Conservation (phyloP, 176 grass and related monocot species). For the Lolium multiflorum region DNA sequence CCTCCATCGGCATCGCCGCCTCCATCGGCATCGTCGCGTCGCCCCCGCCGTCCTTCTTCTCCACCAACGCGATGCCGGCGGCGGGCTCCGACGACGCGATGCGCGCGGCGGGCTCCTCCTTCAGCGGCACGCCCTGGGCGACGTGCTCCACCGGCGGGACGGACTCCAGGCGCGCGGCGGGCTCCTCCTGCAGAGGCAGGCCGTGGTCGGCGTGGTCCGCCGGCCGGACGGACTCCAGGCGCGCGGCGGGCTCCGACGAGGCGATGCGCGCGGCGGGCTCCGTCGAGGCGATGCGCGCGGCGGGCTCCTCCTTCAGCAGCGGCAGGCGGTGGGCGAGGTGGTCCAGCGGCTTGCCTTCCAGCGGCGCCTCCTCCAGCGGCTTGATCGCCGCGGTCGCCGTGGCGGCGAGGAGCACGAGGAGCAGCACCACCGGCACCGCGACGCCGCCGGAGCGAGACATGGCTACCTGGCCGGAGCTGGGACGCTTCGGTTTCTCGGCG, state of each 20-base stretch:
- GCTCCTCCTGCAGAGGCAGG: not conserved
- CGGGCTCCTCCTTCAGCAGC: not conserved
- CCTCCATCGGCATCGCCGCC: constrained; percentile 17
- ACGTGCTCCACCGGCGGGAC: no score
- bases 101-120: not conserved
- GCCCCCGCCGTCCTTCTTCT: constrained; percentile 21
- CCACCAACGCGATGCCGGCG: not conserved
- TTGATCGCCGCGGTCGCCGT: not conserved
- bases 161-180: no score
- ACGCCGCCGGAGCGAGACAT: constrained; percentile 37
- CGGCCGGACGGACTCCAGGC: no score
- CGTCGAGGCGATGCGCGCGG: not conserved
- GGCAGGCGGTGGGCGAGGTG: not conserved
- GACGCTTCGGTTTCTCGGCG: not conserved
- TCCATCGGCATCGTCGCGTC: not conserved
- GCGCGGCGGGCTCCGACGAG: not conserved
- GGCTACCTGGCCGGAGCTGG: no score
- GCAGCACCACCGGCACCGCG: not conserved
- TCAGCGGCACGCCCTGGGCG: no score
- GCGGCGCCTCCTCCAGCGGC: not conserved
- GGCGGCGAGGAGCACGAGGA: constrained; percentile 43
- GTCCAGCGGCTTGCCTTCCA: not conserved
- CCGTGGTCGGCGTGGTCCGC: not conserved
- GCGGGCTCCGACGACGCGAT: not conserved
- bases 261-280: not conserved